Conservation (phyloP, 495 filamentous ascomycete species). For the Penicillium roqueforti region DNA sequence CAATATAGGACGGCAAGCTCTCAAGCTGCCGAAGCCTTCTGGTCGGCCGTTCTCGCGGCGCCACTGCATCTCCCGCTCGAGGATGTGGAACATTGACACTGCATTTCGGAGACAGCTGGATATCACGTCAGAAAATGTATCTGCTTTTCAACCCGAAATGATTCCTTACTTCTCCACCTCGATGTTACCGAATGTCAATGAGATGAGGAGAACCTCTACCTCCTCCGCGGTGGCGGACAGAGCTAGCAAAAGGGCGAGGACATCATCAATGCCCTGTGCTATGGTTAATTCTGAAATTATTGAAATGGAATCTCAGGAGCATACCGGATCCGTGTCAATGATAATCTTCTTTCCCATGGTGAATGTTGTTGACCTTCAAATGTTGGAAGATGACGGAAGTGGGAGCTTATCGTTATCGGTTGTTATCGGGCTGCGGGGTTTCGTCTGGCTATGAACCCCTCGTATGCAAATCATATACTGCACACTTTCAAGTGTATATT, state of each 20-base stretch:
- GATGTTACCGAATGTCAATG: slow-evolving; percentile 90
- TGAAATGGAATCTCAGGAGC: background rate
- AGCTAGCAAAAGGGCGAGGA: slow-evolving; percentile 80
- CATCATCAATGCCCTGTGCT: slow-evolving; percentile 79
- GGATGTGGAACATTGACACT: slow-evolving; percentile 84
- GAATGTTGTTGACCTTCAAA: background rate
- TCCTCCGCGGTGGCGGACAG: slow-evolving; percentile 79
- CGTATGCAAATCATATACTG: background rate
- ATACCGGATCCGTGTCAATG: slow-evolving; percentile 87
- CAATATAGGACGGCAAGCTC: slow-evolving; percentile 68
- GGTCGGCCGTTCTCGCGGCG: slow-evolving; percentile 58
- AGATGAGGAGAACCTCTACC: slow-evolving; percentile 82
- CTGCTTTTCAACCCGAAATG: background rate
- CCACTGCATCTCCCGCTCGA: slow-evolving; percentile 89
- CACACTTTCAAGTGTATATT: background rate
- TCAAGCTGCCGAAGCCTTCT: slow-evolving; percentile 65
- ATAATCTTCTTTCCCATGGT: slow-evolving; percentile 64
- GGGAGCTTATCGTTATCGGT: slow-evolving; percentile 12
- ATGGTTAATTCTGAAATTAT: background rate
- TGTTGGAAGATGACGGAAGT: slow-evolving; percentile 5
- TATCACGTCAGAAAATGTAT: background rate
- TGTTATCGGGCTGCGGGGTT: slow-evolving; percentile 11
- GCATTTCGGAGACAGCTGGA: slow-evolving; percentile 81
- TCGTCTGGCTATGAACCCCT: slow-evolving; percentile 1
- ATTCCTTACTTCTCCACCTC: slow-evolving; percentile 63